Conservation (phyloP, 2,329 filamentous ascomycete genomes). For the Phialocephala sp. region DNA sequence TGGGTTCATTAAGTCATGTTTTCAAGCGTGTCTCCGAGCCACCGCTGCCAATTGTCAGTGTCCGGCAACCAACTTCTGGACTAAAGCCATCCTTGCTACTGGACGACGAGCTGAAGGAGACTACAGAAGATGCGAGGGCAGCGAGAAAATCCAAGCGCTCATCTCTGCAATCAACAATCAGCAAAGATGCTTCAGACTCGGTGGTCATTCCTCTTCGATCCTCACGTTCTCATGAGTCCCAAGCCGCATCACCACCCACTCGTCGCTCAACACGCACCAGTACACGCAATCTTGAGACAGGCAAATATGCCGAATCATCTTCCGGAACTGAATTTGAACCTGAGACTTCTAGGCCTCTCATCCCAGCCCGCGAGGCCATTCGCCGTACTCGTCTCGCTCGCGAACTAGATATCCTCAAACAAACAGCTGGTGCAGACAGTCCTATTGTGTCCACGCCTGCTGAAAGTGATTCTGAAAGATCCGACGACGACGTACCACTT, state of each 20-base stretch:
- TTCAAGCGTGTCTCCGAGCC: conserved; percentile 60
- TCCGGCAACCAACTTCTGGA: neutral
- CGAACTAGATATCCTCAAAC: conserved; percentile 37
- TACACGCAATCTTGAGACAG: conserved; percentile 25
- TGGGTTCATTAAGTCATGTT: conserved; percentile 68
- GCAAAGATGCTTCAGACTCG: neutral
- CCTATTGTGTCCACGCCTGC: conserved; percentile 12
- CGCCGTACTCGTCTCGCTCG: conserved; percentile 28
- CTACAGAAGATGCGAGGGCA: neutral
- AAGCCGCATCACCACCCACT: conserved; percentile 12
- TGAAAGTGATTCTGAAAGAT: conserved; percentile 27
- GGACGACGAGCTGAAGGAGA: neutral
- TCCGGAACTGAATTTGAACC: conserved; percentile 31
- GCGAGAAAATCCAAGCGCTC: neutral
- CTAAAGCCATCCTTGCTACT: neutral
- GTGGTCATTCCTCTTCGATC: neutral
- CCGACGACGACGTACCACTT: conserved; percentile 27
- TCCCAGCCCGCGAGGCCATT: conserved; percentile 14
- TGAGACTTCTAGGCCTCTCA: conserved; percentile 6
- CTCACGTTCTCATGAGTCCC: neutral
- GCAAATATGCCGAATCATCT: conserved; percentile 39
- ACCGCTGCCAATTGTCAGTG: conserved; percentile 25
- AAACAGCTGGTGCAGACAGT: conserved; percentile 38
- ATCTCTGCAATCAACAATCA: neutral
- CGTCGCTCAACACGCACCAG: conserved; percentile 32